phyloP scores from a whole-genome alignment of 371 early-diverging fungal genomes.

The Mucor velutinosus region DNA sequence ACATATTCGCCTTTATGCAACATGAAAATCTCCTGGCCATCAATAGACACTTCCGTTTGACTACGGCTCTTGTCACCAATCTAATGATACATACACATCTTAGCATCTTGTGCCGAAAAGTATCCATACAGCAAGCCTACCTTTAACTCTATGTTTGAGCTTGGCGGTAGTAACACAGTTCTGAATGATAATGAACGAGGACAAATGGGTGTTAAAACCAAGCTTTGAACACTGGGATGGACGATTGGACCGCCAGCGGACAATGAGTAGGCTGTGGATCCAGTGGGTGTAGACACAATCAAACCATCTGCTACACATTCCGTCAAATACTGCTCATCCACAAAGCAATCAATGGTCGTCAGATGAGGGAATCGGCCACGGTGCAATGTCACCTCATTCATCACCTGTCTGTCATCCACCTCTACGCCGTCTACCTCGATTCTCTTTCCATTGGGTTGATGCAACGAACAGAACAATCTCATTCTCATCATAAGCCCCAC shows the following conservation, averaged over 20 bases:
- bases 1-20: constrained; percentile 70
- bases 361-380: constrained; percentile 87
- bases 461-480: constrained; percentile 74
- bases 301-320: constrained; percentile 78
- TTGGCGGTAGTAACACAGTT: constrained; percentile 86
- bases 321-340: constrained; percentile 81
- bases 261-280: constrained; percentile 93
- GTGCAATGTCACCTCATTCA: constrained; percentile 91
- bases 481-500: constrained; percentile 71
- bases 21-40: constrained; percentile 73
- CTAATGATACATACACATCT: background rate
- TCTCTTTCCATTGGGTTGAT: constrained; percentile 54
- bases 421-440: constrained; percentile 47
- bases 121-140: constrained; percentile 37
- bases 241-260: constrained; percentile 94
- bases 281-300: constrained; percentile 92
- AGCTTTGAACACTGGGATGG: constrained; percentile 89
- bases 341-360: constrained; percentile 76
- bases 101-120: too few species aligned
- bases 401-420: constrained; percentile 62
- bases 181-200: constrained; percentile 94
- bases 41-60: constrained; percentile 69
- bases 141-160: constrained; percentile 64
- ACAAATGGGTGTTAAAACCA: constrained; percentile 94
- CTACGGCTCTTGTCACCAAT: constrained; percentile 66